Percentiles rank a stretch among this genome's conserved stretches.
Conservation (phyloP, 2,329 filamentous ascomycete genomes). For the Apiospora sp. region DNA sequence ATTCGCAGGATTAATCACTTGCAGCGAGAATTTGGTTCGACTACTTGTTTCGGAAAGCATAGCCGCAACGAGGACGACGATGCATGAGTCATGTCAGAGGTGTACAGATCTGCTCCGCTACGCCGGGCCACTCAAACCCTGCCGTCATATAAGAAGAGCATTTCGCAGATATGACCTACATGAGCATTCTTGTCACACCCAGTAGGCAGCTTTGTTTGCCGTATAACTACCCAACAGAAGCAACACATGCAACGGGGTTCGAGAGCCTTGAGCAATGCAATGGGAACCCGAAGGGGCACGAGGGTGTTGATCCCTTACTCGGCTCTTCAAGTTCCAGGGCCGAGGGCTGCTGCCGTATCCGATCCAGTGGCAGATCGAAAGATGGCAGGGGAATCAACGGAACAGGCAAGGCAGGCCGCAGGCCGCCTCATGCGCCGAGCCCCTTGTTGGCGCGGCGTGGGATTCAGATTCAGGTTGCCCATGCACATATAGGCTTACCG, state of each 20-base stretch:
- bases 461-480: neutral
- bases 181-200: no score
- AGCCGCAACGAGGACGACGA: neutral
- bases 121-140: neutral
- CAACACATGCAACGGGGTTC: neutral
- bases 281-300: neutral
- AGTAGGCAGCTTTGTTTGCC: neutral
- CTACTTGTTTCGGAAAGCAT: neutral
- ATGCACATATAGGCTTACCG: neutral
- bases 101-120: neutral
- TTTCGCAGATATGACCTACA: neutral
- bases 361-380: neutral
- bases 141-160: neutral
- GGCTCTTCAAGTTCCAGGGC: neutral
- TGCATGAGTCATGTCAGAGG: neutral
- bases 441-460: neutral
- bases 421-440: neutral
- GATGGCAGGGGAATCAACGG: neutral
- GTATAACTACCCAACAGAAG: neutral
- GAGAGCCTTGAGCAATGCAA: neutral
- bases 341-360: neutral
- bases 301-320: slow-evolving; percentile 3
- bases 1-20: neutral
- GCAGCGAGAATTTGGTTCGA: neutral
- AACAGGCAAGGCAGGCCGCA: neutral